These are phyloP conservation scores for Fusarium torulosum DNA, from an alignment of 2,329 filamentous ascomycete species.

Conservation along the genomic window DNA sequence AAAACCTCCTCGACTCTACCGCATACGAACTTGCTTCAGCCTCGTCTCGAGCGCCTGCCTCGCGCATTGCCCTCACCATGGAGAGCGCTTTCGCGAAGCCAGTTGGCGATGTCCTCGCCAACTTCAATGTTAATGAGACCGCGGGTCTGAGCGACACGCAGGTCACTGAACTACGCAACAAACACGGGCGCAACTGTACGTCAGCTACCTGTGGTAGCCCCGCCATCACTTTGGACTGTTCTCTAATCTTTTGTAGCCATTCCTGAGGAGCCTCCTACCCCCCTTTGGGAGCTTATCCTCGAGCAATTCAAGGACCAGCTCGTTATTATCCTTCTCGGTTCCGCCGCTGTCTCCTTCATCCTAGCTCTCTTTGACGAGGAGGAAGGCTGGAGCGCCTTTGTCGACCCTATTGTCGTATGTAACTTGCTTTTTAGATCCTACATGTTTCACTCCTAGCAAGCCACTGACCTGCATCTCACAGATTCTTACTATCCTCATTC, in stretches of 20 bases:
- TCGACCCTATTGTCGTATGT: slow-evolving; percentile 93
- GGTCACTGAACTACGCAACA: slow-evolving; percentile 65
- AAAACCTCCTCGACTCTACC: slow-evolving; percentile 18
- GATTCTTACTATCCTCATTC: slow-evolving; percentile 96
- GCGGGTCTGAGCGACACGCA: slow-evolving; percentile 71
- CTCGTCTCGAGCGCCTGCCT: slow-evolving; percentile 35
- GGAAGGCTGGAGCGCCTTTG: slow-evolving; percentile 96
- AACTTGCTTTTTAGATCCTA: slow-evolving; percentile 1
- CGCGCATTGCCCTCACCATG: slow-evolving; percentile 59
- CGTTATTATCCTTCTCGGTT: slow-evolving; percentile 92
- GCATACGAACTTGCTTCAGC: slow-evolving; percentile 24
- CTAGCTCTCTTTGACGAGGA: slow-evolving; percentile 93
- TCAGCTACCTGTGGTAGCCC: slow-evolving; percentile 29
- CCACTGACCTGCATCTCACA: slow-evolving; percentile 52
- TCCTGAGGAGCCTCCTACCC: slow-evolving; percentile 92
- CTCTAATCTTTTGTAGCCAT: slow-evolving; percentile 60
- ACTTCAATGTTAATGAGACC: slow-evolving; percentile 67
- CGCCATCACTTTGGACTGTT: slow-evolving; percentile 10
- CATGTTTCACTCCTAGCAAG: slow-evolving; percentile 6
- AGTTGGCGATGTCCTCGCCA: slow-evolving; percentile 68
- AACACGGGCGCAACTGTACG: slow-evolving; percentile 76
- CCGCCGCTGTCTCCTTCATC: slow-evolving; percentile 92
- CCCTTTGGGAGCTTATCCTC: slow-evolving; percentile 94
- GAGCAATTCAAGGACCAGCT: slow-evolving; percentile 99
- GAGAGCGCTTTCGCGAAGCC: slow-evolving; percentile 72